Percentiles rank a stretch among this genome's conserved stretches.
Evolutionary conservation across 352 stramenopile species (phyloP).

Genomic region (Globisporangium lucens): DNA sequence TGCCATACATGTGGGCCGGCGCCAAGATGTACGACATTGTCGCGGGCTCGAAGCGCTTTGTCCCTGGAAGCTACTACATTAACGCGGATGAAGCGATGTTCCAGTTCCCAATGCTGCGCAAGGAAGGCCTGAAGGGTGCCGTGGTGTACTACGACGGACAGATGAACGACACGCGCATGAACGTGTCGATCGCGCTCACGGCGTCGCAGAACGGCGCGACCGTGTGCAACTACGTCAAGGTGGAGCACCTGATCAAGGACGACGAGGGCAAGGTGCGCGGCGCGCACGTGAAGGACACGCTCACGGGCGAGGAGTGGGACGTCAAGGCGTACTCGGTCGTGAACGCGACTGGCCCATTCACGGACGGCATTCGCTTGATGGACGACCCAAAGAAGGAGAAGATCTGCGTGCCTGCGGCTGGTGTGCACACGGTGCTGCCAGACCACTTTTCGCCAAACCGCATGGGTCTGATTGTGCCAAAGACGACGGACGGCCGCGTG

Average conservation of each 20-base stretch:
- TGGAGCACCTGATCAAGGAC: conserved; percentile 85
- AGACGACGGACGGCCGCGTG: conserved; percentile 92
- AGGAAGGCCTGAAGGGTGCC: conserved; percentile 90
- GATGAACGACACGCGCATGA: conserved; percentile 96
- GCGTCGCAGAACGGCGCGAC: conserved; percentile 92
- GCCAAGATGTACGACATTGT: conserved; percentile 93
- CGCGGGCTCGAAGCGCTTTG: conserved; percentile 83
- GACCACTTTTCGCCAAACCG: conserved; percentile 94
- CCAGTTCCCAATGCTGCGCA: conserved; percentile 93
- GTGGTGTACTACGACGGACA: conserved; percentile 91
- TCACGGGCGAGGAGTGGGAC: conserved; percentile 90
- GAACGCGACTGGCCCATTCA: conserved; percentile 96
- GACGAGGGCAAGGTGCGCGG: conserved; percentile 81
- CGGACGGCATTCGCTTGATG: conserved; percentile 88
- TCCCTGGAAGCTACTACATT: conserved; percentile 90
- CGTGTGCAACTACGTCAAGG: conserved; percentile 91
- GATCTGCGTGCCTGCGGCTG: conserved; percentile 92
- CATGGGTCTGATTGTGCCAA: conserved; percentile 96
- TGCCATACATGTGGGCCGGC: conserved; percentile 93
- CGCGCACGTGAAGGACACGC: conserved; percentile 83
- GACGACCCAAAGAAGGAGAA: conserved; percentile 87
- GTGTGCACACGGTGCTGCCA: conserved; percentile 94
- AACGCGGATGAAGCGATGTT: conserved; percentile 90
- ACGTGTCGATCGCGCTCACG: conserved; percentile 93
- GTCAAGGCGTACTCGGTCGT: conserved; percentile 89